A percentile compares a stretch with the other conserved stretches of the same genome.
Conservation (phyloP, 495 filamentous ascomycete species). For the Bathelium albidoporum region DNA sequence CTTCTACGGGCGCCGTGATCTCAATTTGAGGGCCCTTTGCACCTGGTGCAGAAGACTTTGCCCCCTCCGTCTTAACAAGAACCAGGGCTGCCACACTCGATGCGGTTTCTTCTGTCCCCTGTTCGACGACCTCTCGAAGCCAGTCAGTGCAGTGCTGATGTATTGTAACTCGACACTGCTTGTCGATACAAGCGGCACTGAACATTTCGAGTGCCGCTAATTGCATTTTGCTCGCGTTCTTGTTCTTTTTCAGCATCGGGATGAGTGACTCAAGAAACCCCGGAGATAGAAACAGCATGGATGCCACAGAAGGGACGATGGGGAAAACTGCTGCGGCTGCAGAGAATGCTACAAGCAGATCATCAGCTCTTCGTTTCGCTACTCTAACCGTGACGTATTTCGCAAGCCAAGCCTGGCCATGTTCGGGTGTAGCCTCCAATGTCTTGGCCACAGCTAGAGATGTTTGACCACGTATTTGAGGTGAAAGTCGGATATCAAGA, state of each 20-base stretch:
- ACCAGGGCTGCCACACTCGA: constrained; percentile 75
- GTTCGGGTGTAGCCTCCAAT: constrained; percentile 60
- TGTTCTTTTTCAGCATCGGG: constrained; percentile 58
- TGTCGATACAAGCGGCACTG: constrained; percentile 78
- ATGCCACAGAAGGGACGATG: constrained; percentile 57
- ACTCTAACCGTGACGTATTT: constrained; percentile 52
- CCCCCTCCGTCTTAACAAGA: constrained; percentile 35
- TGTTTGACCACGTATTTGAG: constrained; percentile 59
- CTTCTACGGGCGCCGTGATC: constrained; percentile 34
- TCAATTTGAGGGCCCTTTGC: not conserved
- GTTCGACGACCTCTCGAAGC: constrained; percentile 67
- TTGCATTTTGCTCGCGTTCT: constrained; percentile 46
- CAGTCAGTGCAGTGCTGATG: constrained; percentile 70
- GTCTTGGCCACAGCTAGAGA: constrained; percentile 69
- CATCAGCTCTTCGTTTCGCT: constrained; percentile 43
- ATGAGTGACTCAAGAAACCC: constrained; percentile 64
- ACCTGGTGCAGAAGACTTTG: constrained; percentile 14
- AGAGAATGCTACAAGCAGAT: constrained; percentile 70
- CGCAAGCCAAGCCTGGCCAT: constrained; percentile 54
- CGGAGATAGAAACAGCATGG: constrained; percentile 70
- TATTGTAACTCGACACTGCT: constrained; percentile 66
- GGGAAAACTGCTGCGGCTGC: constrained; percentile 74
- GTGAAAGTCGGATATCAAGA: constrained; percentile 63
- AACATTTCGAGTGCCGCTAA: constrained; percentile 75
- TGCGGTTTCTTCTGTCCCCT: constrained; percentile 47